phyloP scores from a whole-genome alignment of 495 filamentous ascomycete species.

The Cercophora scortea region DNA sequence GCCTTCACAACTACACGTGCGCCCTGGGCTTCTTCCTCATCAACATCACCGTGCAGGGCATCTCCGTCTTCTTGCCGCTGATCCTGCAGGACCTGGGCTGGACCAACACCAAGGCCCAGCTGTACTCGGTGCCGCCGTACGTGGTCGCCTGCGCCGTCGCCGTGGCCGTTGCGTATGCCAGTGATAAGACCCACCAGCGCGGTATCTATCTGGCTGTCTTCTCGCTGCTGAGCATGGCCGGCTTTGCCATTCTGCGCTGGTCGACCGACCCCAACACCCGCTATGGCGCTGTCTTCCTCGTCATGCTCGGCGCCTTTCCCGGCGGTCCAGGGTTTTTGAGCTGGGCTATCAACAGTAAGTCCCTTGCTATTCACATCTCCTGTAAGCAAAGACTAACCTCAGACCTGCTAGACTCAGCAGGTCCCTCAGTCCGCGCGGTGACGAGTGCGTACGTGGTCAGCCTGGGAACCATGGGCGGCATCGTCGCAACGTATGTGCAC shows the following conservation, averaged over 20 bases:
- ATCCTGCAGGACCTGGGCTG: constrained; percentile 42
- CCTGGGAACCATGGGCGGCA: constrained; percentile 48
- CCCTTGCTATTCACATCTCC: background rate
- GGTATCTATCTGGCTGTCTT: constrained; percentile 50
- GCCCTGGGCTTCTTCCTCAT: constrained; percentile 41
- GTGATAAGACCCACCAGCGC: constrained; percentile 51
- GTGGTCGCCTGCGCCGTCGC: constrained; percentile 46
- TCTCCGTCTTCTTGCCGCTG: constrained; percentile 45
- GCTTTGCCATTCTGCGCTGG: constrained; percentile 31
- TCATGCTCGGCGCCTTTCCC: constrained; percentile 43
- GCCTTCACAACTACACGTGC: constrained; percentile 42
- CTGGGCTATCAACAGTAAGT: constrained; percentile 48
- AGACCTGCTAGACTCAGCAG: constrained; percentile 32
- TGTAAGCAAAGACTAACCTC: background rate
- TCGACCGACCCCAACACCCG: constrained; percentile 15
- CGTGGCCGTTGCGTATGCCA: constrained; percentile 47
- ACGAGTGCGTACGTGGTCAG: constrained; percentile 45
- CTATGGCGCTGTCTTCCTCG: constrained; percentile 41
- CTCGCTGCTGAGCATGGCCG: constrained; percentile 35
- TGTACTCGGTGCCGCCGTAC: constrained; percentile 47
- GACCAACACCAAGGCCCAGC: constrained; percentile 34
- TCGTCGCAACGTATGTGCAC: constrained; percentile 40
- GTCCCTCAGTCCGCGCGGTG: constrained; percentile 49
- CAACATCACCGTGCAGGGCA: constrained; percentile 44
- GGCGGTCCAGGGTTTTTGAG: constrained; percentile 47